Percentiles rank a stretch among this genome's conserved stretches.
phyloP scores from a whole-genome alignment of 371 early-diverging fungal genomes.

The Blakeslea trispora region DNA sequence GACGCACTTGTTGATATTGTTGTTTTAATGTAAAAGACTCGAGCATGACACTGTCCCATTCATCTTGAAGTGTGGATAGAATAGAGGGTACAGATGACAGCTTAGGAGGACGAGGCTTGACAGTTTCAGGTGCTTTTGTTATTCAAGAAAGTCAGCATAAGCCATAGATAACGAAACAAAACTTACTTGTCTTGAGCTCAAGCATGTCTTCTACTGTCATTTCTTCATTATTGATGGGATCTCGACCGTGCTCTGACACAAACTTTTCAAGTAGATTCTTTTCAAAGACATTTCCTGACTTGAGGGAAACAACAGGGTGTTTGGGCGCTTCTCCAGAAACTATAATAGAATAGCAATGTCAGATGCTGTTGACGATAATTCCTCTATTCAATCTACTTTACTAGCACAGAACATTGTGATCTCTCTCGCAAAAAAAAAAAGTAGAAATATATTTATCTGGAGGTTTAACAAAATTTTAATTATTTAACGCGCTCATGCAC shows the following conservation, averaged over 20 bases:
- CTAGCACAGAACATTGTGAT: conserved; percentile 58
- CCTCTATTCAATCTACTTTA: conserved; percentile 20
- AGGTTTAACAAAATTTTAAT: too few relatives aligned
- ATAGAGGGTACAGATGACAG: conserved; percentile 91
- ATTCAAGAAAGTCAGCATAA: conserved; percentile 6
- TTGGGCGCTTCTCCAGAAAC: conserved; percentile 92
- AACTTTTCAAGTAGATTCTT: conserved; percentile 85
- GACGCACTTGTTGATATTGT: conserved; percentile 88
- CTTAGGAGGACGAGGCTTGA: conserved; percentile 88
- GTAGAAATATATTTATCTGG: too few relatives aligned
- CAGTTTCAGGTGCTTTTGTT: conserved; percentile 62
- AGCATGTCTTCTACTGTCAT: conserved; percentile 80
- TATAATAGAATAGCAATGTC: too few relatives aligned
- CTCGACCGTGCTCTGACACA: conserved; percentile 79
- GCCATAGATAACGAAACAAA: conserved; percentile 1
- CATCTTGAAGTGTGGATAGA: conserved; percentile 87
- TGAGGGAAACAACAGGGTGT: conserved; percentile 85
- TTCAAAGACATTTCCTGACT: conserved; percentile 87
- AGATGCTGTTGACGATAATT: too few relatives aligned
- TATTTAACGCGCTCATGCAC: too few relatives aligned
- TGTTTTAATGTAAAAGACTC: conserved; percentile 90
- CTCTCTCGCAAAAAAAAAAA: conserved; percentile 64
- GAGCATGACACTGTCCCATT: conserved; percentile 93
- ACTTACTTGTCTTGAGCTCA: conserved; percentile 69
- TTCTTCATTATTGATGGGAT: conserved; percentile 81